Percentiles rank a stretch among this genome's conserved stretches.
These are phyloP conservation scores for Neofusicoccum kwambonambiense DNA, from an alignment of 2,329 filamentous ascomycete species.

Conservation along the genomic window DNA sequence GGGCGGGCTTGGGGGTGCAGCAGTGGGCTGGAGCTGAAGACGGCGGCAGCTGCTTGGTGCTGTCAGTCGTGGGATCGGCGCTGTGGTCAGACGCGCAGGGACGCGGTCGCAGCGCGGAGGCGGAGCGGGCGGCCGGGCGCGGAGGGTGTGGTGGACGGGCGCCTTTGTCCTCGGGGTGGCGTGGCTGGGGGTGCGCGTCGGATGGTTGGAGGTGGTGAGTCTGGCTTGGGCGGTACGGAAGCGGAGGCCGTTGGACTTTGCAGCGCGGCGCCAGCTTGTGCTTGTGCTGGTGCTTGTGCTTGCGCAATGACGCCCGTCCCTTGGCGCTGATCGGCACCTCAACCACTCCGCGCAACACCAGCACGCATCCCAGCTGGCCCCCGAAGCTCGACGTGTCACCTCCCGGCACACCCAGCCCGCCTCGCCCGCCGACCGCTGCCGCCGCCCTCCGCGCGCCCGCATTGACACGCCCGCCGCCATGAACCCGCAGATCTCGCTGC, in stretches of 20 bases:
- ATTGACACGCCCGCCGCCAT: slow-evolving; percentile 32
- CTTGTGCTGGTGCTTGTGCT: neutral
- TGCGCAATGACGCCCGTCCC: slow-evolving; percentile 14
- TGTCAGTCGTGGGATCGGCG: slow-evolving; percentile 7
- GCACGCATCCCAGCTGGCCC: neutral
- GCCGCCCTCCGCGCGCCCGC: neutral
- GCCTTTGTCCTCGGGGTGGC: neutral
- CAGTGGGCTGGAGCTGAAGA: neutral
- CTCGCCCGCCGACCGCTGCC: neutral
- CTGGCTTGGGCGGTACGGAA: neutral
- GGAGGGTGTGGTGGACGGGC: neutral
- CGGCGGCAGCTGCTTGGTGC: slow-evolving; percentile 3
- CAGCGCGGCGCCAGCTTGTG: neutral
- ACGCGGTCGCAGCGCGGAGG: neutral
- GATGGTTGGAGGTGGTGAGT: neutral
- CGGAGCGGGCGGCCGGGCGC: neutral
- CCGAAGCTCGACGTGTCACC: slow-evolving; percentile 14
- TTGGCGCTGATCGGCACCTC: slow-evolving; percentile 10
- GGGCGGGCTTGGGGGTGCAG: neutral
- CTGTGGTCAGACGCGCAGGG: neutral
- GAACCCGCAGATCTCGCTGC: slow-evolving; percentile 61
- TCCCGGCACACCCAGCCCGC: neutral
- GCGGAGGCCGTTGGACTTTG: slow-evolving; percentile 14
- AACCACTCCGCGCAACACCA: slow-evolving; percentile 1
- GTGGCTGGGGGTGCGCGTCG: neutral